These are phyloP conservation scores for Lycium ferocissimum DNA, from an alignment of 257 asterid genomes.

Conservation along the genomic window DNA sequence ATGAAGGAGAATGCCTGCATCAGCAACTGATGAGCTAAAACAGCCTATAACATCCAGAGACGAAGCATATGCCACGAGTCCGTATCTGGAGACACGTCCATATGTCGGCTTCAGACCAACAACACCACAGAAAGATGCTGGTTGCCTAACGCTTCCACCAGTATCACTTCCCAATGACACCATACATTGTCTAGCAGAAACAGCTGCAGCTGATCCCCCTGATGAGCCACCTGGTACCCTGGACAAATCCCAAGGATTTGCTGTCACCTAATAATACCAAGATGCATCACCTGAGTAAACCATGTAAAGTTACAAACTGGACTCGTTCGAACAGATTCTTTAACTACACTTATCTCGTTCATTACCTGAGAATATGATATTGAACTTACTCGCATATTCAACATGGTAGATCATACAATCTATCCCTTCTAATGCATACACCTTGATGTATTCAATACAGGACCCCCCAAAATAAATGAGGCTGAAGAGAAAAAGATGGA, in stretches of 20 bases:
- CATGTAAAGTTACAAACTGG: conserved; percentile 54
- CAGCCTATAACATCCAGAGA: conserved; percentile 97
- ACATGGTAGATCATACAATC: conserved; percentile 37
- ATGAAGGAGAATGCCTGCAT: conserved; percentile 84
- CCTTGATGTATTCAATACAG: conserved; percentile 6
- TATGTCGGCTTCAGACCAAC: conserved; percentile 97
- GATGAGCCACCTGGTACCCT: conserved; percentile 99
- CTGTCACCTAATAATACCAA: conserved; percentile 88
- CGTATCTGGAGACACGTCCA: conserved; percentile 97
- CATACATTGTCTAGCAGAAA: conserved; percentile 94
- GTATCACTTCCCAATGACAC: conserved; percentile 96
- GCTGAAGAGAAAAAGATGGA: neutral
- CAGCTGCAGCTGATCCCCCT: conserved; percentile 98
- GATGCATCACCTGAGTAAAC: conserved; percentile 84
- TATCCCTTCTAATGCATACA: conserved; percentile 11
- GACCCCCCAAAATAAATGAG: neutral
- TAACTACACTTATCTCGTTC: neutral
- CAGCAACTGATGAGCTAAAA: conserved; percentile 98
- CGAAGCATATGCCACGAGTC: conserved; percentile 97
- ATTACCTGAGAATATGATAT: neutral
- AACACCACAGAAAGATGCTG: conserved; percentile 96
- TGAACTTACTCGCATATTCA: neutral
- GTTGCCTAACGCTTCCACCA: conserved; percentile 99
- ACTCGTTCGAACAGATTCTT: conserved; percentile 27
- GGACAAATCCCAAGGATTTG: conserved; percentile 97